Evolutionary conservation across 1,284 basidiomycete species (phyloP), one percentile per base, ranked within the genome.

Genomic region (Neolentinus lepideus): DNA sequence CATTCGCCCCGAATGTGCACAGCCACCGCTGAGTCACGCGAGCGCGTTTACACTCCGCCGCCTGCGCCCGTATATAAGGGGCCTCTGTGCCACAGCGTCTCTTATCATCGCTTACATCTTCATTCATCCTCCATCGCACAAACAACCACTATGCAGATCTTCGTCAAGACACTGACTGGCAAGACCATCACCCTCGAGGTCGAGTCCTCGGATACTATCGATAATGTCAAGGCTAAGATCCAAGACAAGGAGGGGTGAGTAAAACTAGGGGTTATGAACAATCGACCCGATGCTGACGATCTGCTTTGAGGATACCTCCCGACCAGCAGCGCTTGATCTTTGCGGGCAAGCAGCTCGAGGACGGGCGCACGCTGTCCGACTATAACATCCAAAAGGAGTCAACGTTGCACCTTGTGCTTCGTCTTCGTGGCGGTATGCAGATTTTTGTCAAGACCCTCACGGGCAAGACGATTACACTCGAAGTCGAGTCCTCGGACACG

Each of bases 401-500:
- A 10, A 68, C 67, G 19, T 64, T 66, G 12, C 66, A 67, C 55
- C 64, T 68, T 38, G 83, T 84, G 48, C 84, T 94, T 61, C 89
- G 90, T 72, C 84, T 94, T 54, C 88, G 91, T 71, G 91, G 91
- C 66, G 92, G 91, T 25, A 91, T 91, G 90, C 89, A 92, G 65
- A 91, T 92, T 64, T 92, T 92, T 66, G 90, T 93, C 59, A 93
- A 92, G 76, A 88, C 85, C 57, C 75, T 95, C 57, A 95, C 93
- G 16, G 93, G 94, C 52, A 96, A 95, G 83, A 95, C 92, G 12
- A 95, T 96, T 72, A 94, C 92, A n/a, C 77, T 94, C 29, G 92
- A 94, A 72, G 91, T 94, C 10, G 92, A 94, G 73, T 92, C 90
- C 0, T 90, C 86, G 0, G 90, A 94, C 74, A 93, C 92, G 24